Evolutionary conservation across 2,329 filamentous ascomycete species (phyloP), one percentile per base, ranked within the genome.

Genomic region (Apiospora malaysiana): DNA sequence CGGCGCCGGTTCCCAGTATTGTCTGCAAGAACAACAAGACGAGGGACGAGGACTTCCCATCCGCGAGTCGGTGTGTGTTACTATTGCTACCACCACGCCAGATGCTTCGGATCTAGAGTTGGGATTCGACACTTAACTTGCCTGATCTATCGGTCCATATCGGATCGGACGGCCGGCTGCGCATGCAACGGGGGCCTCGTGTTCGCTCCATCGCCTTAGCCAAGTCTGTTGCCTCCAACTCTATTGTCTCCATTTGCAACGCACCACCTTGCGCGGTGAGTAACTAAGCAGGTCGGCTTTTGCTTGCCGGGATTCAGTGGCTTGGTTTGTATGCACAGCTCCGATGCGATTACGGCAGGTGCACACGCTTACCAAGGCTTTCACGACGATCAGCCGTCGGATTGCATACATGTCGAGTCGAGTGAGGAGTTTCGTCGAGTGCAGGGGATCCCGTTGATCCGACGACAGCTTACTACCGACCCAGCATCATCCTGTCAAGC

Each of bases 121-220:
- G 42, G 51, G 27, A n/a, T 37, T 37, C 7, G 51, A n/a, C n/a
- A n/a, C n/a, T n/a, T n/a, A n/a, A 59, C 16, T 37, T 59, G 51
- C 27, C 27, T 37, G 27, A n/a, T 59, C 51, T 21, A 6, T n/a
- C 49, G 49, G 49, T 27, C 49, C 25, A 25, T 12, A 56, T 32
- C 56, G 56, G 56, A 40, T 63, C 56, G 56, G 56, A 18, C 56
- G 56, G 56, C 8, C 56, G 56, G 56, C 27, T 16, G 32, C 56
- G 56, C 56, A 63, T 10, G 32, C 56, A 63, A 37, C 32, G 56
- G 56, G 56, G 56, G 5, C 56, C 51, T 59, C 51, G 51, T 59
- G 51, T 59, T 59, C 51, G 51, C 51, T 21, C 10, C 47, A 25
- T 32, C 21, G 8, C 51, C 6, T 32, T 32, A 32, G 32, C n/a